Conservation (phyloP, 371 early-diverging fungal species). For the Vairimorpha ceranae region DNA sequence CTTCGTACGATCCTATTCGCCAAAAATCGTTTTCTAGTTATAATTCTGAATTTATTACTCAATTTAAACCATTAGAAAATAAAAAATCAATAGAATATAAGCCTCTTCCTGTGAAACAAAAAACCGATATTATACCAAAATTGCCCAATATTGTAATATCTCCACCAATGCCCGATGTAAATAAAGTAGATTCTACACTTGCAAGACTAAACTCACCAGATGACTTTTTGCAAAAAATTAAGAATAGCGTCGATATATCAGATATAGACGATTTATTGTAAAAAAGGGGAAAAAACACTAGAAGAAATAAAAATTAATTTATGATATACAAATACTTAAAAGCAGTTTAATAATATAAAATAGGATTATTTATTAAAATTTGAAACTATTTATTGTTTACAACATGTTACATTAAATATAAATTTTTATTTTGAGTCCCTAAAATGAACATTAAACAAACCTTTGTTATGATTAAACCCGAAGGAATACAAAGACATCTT, state of each 20-base stretch:
- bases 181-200: not conserved
- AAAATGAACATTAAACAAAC: constrained; percentile 65
- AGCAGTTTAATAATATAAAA: not conserved
- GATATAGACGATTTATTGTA: not conserved
- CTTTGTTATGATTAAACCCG: constrained; percentile 64
- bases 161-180: no score
- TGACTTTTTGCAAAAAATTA: constrained; percentile 7
- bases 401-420: not conserved
- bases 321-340: not conserved
- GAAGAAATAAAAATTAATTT: not conserved
- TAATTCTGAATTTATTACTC: no score
- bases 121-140: no score
- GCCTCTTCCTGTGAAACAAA: no score
- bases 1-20: no score
- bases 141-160: no score
- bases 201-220: not conserved
- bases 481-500: constrained; percentile 67
- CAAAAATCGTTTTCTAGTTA: no score
- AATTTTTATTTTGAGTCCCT: not conserved
- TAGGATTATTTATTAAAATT: not conserved
- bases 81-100: not conserved
- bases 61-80: no score
- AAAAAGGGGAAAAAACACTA: not conserved
- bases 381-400: not conserved
- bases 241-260: not conserved